phyloP scores from a whole-genome alignment of 2,329 filamentous ascomycete genomes.

The Stachybotrys echinatus region DNA sequence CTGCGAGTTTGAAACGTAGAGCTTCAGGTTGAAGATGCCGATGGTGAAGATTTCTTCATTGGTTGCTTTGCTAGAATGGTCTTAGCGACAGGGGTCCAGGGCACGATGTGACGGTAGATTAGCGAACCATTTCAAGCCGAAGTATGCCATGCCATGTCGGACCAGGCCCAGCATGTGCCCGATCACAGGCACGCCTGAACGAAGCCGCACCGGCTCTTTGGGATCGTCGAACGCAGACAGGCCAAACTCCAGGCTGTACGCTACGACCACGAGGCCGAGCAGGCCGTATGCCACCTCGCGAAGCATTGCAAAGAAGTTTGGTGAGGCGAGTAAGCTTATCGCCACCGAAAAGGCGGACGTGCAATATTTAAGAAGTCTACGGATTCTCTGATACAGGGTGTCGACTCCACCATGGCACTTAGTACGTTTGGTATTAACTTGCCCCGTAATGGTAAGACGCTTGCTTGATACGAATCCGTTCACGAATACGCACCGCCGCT shows the following conservation, averaged over 20 bases:
- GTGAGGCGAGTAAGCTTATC: too few species aligned
- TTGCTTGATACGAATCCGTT: too few species aligned
- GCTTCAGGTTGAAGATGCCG: constrained; percentile 10
- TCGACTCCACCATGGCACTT: too few species aligned
- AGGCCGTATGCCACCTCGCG: neutral
- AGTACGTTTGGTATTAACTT: too few species aligned
- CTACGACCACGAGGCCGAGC: neutral
- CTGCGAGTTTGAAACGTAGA: constrained; percentile 12
- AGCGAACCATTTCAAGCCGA: neutral
- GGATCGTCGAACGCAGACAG: neutral
- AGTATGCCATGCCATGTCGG: neutral
- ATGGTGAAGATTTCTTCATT: constrained; percentile 12
- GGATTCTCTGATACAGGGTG: too few species aligned
- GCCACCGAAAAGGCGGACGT: too few species aligned
- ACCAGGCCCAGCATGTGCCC: neutral
- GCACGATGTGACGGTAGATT: neutral
- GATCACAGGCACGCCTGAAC: neutral
- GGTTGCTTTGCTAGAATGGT: neutral
- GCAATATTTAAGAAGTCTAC: too few species aligned
- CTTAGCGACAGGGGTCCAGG: neutral
- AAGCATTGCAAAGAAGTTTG: neutral
- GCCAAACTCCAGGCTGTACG: neutral
- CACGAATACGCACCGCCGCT: too few species aligned
- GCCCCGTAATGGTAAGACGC: too few species aligned
- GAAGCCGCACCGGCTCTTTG: neutral